These are phyloP conservation scores for Pseudopithomyces chartarum DNA, from an alignment of 2,329 filamentous ascomycete species.

Conservation along the genomic window DNA sequence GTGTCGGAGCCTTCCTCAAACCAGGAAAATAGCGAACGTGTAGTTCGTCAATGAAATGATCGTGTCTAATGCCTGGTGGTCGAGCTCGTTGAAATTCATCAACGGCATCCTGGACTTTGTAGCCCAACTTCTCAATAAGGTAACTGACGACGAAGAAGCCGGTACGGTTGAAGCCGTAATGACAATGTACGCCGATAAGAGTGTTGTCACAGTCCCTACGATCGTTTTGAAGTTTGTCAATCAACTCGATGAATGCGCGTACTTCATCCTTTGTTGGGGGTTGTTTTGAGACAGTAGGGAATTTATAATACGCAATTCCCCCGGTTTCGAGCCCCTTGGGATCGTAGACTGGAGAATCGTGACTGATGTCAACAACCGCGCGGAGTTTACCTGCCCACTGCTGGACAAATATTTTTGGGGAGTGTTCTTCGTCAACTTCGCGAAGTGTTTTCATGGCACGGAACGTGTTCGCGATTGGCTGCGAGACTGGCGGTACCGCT, in stretches of 20 bases:
- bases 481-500: conserved; percentile 75
- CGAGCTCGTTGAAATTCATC: conserved; percentile 74
- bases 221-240: conserved; percentile 53
- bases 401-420: conserved; percentile 71
- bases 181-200: conserved; percentile 84
- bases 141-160: conserved; percentile 92
- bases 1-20: conserved; percentile 43
- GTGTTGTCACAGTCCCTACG: conserved; percentile 48
- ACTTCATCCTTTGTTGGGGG: conserved; percentile 72
- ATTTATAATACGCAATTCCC: conserved; percentile 69
- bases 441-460: conserved; percentile 91
- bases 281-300: conserved; percentile 89
- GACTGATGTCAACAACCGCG: conserved; percentile 87
- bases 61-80: conserved; percentile 84
- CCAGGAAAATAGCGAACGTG: conserved; percentile 74
- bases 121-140: conserved; percentile 79
- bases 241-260: conserved; percentile 61
- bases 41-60: conserved; percentile 83
- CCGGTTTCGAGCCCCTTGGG: conserved; percentile 57
- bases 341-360: conserved; percentile 89
- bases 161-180: conserved; percentile 94
- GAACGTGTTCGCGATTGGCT: conserved; percentile 78
- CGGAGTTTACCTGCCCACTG: conserved; percentile 70
- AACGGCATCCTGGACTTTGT: conserved; percentile 75
- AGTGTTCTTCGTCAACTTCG: conserved; percentile 84